Evolutionary conservation across 192 early-diverging fungal genomes (phyloP), one percentile per base, ranked within the genome.

Genomic region (Pilaira anomala): DNA sequence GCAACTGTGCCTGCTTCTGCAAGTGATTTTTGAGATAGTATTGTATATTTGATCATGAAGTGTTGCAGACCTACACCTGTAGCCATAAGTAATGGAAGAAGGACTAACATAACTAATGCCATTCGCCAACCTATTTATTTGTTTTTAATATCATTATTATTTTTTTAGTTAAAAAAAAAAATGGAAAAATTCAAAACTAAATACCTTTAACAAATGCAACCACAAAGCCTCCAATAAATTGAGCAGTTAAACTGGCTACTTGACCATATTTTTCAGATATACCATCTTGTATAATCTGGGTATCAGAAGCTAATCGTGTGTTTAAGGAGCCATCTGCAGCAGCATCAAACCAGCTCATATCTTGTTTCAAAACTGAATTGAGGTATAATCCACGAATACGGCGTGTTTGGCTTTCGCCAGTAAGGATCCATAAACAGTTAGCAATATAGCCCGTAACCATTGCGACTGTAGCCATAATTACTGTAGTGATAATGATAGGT

Each of bases 291-390:
- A 93, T 79, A 55, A 93, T 48, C 26, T 87, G 85, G 19, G 88
- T 93, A 53, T 97, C 93, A 36, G 84, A 80, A 41, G 91, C 85
- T 29, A 97, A 85, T 19, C 93, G 86, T n/a, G 92, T 91, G 3
- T 91, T 89, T 41, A 97, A 79, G 48, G 89, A 89, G 40, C 91
- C 94, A 18, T 85, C 81, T 55, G 84, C 78, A 25, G 72, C 78
- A 13, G 68, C 58, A 62, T 97, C 95, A 67, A 94, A 94, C 86
- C 89, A 97, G 14, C 78, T 81, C 29, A 91, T 85, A 33, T 95
- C 87, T 72, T 95, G 93, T 41, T 89, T 81, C 48, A 97, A 76
- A 51, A 95, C 85, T 1, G 88, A 67, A 26, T 76, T 63, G 39
- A 94, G 80, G 68, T 93, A 97, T 16, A 58, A 57, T 68, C 85